Percentiles rank a stretch among this genome's conserved stretches.
These are phyloP conservation scores for Gossypium schwendimanii DNA, from an alignment of 441 rosid species.

Conservation along the genomic window DNA sequence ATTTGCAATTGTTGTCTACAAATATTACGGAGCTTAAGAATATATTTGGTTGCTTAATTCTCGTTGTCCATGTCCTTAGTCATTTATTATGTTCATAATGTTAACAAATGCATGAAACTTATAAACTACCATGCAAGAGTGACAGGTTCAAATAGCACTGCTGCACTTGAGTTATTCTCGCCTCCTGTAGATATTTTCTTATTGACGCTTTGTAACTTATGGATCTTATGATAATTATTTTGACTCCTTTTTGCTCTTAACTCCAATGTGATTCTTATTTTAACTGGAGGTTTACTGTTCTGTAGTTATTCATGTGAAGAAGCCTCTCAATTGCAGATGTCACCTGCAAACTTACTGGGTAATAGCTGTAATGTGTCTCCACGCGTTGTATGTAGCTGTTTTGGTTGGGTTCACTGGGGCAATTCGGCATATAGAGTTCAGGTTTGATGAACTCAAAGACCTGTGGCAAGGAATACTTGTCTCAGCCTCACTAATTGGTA, in stretches of 20 bases:
- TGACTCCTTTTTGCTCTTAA: not conserved
- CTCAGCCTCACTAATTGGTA: constrained; percentile 58
- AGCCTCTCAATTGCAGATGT: constrained; percentile 55
- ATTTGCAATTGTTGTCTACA: not conserved
- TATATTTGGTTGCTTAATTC: not conserved
- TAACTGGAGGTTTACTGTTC: constrained; percentile 20
- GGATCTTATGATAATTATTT: not conserved
- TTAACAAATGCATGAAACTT: not conserved
- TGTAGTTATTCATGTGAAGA: constrained; percentile 56
- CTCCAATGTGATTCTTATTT: constrained; percentile 8
- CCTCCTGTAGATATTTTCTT: not conserved
- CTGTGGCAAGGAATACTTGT: constrained; percentile 76
- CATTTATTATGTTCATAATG: not conserved
- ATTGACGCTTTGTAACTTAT: not conserved
- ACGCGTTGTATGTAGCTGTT: constrained; percentile 44
- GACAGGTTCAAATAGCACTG: not conserved
- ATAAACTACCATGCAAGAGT: not conserved
- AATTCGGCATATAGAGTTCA: constrained; percentile 70
- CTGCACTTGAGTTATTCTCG: not conserved
- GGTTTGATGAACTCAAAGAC: constrained; percentile 80
- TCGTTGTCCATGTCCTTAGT: not conserved
- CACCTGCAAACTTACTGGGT: constrained; percentile 56
- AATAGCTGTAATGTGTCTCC: constrained; percentile 50
- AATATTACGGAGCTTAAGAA: not conserved
- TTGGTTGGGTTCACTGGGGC: constrained; percentile 57